Conservation (phyloP, 352 stramenopile species). For the Plasmopara halstedii region DNA sequence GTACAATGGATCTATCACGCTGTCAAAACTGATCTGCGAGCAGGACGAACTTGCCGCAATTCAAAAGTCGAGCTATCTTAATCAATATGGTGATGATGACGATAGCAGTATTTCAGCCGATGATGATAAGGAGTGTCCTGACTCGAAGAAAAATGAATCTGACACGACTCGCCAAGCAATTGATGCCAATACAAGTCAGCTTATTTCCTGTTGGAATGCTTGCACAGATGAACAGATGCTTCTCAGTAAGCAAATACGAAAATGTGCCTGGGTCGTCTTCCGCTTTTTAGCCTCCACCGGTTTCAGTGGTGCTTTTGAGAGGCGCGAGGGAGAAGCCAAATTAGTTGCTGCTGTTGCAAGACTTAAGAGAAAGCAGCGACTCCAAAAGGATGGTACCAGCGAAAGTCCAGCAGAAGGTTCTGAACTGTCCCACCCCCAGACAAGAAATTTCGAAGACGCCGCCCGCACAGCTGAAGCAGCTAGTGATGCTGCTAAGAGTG, state of each 20-base stretch:
- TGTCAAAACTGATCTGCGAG: conserved; percentile 35
- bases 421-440: conserved; percentile 12
- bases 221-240: conserved; percentile 67
- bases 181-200: conserved; percentile 8
- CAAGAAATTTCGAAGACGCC: conserved; percentile 40
- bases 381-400: conserved; percentile 31
- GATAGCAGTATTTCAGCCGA: conserved; percentile 19
- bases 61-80: conserved; percentile 21
- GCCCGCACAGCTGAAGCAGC: conserved; percentile 60
- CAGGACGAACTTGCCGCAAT: conserved; percentile 28
- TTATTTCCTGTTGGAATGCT: conserved; percentile 37
- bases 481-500: conserved; percentile 71
- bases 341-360: conserved; percentile 59
- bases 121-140: conserved; percentile 16
- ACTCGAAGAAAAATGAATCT: conserved; percentile 1
- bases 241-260: conserved; percentile 56
- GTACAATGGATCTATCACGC: conserved; percentile 20
- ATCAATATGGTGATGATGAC: conserved; percentile 23
- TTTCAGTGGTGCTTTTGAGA: conserved; percentile 62
- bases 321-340: conserved; percentile 65
- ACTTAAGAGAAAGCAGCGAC: conserved; percentile 54
- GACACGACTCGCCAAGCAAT: neutral
- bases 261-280: conserved; percentile 78
- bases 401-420: conserved; percentile 5
- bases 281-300: conserved; percentile 64